Evolutionary conservation across 2,329 filamentous ascomycete genomes (phyloP).

Genomic region (Alternaria brassicicola): DNA sequence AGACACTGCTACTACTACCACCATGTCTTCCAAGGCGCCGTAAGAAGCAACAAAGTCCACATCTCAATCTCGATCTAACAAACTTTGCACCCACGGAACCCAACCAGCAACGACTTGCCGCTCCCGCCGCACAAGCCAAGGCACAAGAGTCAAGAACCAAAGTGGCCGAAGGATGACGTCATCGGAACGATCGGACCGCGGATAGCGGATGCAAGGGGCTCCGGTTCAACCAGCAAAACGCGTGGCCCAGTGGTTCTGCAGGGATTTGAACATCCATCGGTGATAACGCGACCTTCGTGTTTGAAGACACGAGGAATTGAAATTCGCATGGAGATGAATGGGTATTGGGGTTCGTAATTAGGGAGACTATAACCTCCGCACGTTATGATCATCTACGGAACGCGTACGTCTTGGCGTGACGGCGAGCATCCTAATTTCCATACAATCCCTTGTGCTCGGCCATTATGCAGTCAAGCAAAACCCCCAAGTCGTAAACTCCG

Average conservation of each 20-base stretch:
- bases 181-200: not conserved
- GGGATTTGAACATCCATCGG: not conserved
- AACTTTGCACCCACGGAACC: not conserved
- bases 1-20: not conserved
- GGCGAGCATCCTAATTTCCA: not conserved
- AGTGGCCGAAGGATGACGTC: not conserved
- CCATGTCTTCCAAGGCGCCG: not conserved
- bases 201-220: not conserved
- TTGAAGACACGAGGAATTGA: not conserved
- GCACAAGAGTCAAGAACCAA: not conserved
- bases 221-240: not conserved
- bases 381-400: not conserved
- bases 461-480: not conserved
- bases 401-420: not conserved
- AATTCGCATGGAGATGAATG: no score
- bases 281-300: not conserved
- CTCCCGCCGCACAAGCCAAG: not conserved
- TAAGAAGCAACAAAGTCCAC: not conserved
- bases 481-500: not conserved
- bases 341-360: not conserved
- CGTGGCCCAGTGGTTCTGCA: not conserved
- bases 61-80: not conserved
- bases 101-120: not conserved
- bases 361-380: no score
- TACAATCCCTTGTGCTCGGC: not conserved